phyloP scores from a whole-genome alignment of 179 eudicot species.

The Silene coronaria region DNA sequence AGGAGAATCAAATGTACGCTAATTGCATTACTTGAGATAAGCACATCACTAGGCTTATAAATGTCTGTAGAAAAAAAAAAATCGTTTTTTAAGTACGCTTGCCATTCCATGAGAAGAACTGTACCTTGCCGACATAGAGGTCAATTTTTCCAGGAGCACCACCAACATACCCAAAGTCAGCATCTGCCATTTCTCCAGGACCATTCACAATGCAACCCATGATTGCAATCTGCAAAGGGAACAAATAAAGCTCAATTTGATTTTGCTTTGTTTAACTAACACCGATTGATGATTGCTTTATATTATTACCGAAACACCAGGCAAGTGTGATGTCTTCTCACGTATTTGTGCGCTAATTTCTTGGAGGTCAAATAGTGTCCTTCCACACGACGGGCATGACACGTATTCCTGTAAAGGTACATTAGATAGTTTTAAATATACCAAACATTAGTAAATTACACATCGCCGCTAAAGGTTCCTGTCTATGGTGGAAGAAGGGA shows the following conservation, averaged over 20 bases:
- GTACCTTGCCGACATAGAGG: slow-evolving; percentile 92
- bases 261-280: background rate
- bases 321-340: slow-evolving; percentile 93
- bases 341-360: slow-evolving; percentile 93
- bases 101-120: background rate
- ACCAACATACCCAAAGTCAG: slow-evolving; percentile 97
- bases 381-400: slow-evolving; percentile 97
- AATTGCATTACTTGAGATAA: background rate
- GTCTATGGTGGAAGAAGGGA: background rate
- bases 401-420: slow-evolving; percentile 73
- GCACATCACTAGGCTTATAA: background rate
- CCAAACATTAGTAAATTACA: background rate
- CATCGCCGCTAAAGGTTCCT: background rate
- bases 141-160: slow-evolving; percentile 99
- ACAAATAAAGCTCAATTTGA: slow-evolving; percentile 3
- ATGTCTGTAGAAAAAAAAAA: background rate
- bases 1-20: too few species aligned
- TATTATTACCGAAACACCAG: slow-evolving; percentile 90
- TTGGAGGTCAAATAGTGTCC: slow-evolving; percentile 94
- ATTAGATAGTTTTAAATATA: background rate
- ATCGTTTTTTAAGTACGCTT: background rate
- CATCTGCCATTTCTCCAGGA: slow-evolving; percentile 99
- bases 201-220: slow-evolving; percentile 99
- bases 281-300: slow-evolving; percentile 16
- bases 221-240: slow-evolving; percentile 73